phyloP scores from a whole-genome alignment of 352 stramenopile species.

The Globisporangium yorkense region DNA sequence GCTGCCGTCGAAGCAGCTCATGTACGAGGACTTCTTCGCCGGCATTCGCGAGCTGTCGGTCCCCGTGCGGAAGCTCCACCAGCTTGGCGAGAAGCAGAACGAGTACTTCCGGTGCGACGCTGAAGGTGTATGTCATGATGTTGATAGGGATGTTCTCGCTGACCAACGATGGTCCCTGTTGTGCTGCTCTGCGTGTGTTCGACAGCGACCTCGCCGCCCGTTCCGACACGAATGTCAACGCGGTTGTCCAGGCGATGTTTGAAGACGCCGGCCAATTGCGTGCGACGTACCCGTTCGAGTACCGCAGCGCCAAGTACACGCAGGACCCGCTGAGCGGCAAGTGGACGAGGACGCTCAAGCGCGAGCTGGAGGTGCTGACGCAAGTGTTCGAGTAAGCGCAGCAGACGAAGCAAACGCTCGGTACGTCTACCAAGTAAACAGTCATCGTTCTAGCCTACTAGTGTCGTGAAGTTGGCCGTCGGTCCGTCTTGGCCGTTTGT shows the following conservation, averaged over 20 bases:
- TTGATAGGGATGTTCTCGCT: slow-evolving; percentile 1
- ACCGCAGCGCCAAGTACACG: slow-evolving; percentile 51
- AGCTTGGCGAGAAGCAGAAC: slow-evolving; percentile 47
- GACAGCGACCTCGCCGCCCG: slow-evolving; percentile 30
- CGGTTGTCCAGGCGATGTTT: slow-evolving; percentile 61
- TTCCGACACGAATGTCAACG: slow-evolving; percentile 32
- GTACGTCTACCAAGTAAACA: neutral
- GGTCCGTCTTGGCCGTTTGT: slow-evolving; percentile 49
- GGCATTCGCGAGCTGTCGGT: slow-evolving; percentile 35
- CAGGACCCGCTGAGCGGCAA: slow-evolving; percentile 32
- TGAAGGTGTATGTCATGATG: neutral
- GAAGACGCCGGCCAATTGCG: slow-evolving; percentile 52
- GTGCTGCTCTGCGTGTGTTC: neutral
- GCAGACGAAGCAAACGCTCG: neutral
- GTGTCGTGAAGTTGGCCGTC: slow-evolving; percentile 65
- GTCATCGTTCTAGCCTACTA: slow-evolving; percentile 8
- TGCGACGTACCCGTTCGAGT: slow-evolving; percentile 52
- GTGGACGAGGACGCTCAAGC: slow-evolving; percentile 34
- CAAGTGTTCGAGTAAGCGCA: slow-evolving; percentile 8
- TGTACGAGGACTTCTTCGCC: slow-evolving; percentile 59
- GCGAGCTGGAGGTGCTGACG: neutral
- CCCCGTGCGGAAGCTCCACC: slow-evolving; percentile 58
- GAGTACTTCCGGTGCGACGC: slow-evolving; percentile 39
- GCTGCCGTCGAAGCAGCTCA: slow-evolving; percentile 58
- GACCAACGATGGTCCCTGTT: neutral